These are phyloP conservation scores for Russula griseocarnosa DNA, from an alignment of 768 basidiomycete species.

Conservation along the genomic window DNA sequence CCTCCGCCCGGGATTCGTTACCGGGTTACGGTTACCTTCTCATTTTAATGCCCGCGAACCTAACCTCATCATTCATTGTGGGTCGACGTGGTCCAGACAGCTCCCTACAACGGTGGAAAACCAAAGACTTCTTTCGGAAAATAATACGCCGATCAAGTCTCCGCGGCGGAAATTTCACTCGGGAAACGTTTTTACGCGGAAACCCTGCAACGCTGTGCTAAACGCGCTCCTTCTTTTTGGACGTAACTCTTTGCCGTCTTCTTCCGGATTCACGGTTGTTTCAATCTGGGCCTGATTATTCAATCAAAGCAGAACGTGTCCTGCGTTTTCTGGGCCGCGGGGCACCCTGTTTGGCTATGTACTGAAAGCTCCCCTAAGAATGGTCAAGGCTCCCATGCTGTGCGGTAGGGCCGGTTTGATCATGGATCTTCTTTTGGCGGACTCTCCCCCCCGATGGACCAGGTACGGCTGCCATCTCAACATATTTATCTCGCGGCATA, in stretches of 20 bases:
- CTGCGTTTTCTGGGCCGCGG: constrained; percentile 8
- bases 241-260: too few species aligned
- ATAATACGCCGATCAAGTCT: too few species aligned
- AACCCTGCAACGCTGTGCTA: not conserved
- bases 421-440: not conserved
- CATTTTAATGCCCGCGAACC: too few species aligned
- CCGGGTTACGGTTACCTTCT: too few species aligned
- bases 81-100: too few species aligned
- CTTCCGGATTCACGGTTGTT: not conserved
- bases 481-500: not conserved
- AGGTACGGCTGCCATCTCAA: constrained; percentile 11
- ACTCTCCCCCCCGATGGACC: constrained; percentile 7
- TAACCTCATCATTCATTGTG: too few species aligned
- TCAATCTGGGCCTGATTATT: constrained; percentile 7
- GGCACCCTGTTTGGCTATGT: constrained; percentile 16
- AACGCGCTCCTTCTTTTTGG: not conserved
- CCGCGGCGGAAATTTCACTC: too few species aligned
- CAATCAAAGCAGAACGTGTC: constrained; percentile 10
- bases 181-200: not conserved
- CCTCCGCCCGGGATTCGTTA: too few species aligned
- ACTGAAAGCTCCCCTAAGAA: constrained; percentile 1
- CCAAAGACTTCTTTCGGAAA: too few species aligned
- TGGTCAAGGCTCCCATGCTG: constrained; percentile 13
- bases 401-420: not conserved
- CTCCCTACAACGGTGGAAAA: too few species aligned